These are phyloP conservation scores for Eucalyptus coolabah DNA, from an alignment of 345 rosid species.

Conservation along the genomic window DNA sequence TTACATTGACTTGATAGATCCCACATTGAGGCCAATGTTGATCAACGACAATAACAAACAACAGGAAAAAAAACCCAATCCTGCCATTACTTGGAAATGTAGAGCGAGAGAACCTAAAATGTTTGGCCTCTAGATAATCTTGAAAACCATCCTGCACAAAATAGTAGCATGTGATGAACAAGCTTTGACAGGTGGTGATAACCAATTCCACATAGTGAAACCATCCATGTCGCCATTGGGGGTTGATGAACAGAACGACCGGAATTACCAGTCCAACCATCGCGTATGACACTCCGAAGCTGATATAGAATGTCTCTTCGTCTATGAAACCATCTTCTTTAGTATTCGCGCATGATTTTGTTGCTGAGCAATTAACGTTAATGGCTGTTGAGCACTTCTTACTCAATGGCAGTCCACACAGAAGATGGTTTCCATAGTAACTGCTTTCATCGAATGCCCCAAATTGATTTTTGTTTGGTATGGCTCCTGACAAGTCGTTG, in stretches of 20 bases:
- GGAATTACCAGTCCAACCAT: neutral
- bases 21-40: too few species aligned
- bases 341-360: accelerated
- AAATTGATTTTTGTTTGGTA: neutral
- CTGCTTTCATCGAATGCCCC: neutral
- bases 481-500: neutral
- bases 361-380: neutral
- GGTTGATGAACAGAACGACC: accelerated
- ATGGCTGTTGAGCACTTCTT: neutral
- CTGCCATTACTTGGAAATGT: accelerated
- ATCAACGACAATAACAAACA: too few species aligned
- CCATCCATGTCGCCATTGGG: neutral
- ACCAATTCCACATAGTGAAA: neutral
- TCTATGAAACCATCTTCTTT: neutral
- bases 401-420: neutral
- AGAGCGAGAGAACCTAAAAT: too few species aligned
- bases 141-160: accelerated
- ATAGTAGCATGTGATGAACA: neutral
- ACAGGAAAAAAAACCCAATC: too few species aligned
- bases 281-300: neutral
- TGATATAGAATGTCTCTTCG: accelerated
- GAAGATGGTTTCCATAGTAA: neutral
- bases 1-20: accelerated
- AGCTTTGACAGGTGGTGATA: neutral
- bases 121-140: too few species aligned